Evolutionary conservation across 768 basidiomycete species (phyloP), one percentile per base, ranked within the genome.

Genomic region (Boletus rubescentipes): DNA sequence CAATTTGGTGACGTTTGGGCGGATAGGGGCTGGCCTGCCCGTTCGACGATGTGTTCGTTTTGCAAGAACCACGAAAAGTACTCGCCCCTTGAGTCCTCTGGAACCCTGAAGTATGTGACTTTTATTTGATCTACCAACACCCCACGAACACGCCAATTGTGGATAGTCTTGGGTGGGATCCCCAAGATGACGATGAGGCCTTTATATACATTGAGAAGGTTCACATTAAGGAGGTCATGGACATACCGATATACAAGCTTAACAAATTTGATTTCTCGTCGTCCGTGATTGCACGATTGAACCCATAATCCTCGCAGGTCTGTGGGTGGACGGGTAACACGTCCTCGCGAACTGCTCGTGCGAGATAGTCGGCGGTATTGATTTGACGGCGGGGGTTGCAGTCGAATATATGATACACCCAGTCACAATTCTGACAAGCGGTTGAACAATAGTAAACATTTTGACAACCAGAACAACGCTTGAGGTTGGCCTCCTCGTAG

Each of bases 371-470:
- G 38, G 52, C 37, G 15, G 52, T 53, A 20, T 41, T 46, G 45
- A 53, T 20, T 32, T 38, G 32, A n/a, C 45, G 45, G 8, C 52
- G 45, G 11, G 46, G 53, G 3, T 54, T 53, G 45, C 52, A 53
- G 26, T 46, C 38, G 46, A 54, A 54, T 41, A 54, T 54, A 5
- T 54, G 53, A n/a, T 11, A 26, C 6, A 42, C 11, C 53, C 53
- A 54, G 23, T 37, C 40, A 9, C 10, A 6, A 11, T 42, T 48
- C 15, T 54, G 53, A 34, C 46, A 54, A 18, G 2, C 5, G 8
- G n/a, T 40, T 0, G 52, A 53, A 34, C 52, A 53, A 18, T 46
- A 53, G 31, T 47, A 47, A n/a, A 47, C 45, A 12, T 34, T 53
- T 40, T 10, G 51, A 8, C 44, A 53, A 4, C 44, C 44, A 32